These are phyloP conservation scores for Ceratobasidium sp. DNA, from an alignment of 1,284 basidiomycete species.

Conservation along the genomic window DNA sequence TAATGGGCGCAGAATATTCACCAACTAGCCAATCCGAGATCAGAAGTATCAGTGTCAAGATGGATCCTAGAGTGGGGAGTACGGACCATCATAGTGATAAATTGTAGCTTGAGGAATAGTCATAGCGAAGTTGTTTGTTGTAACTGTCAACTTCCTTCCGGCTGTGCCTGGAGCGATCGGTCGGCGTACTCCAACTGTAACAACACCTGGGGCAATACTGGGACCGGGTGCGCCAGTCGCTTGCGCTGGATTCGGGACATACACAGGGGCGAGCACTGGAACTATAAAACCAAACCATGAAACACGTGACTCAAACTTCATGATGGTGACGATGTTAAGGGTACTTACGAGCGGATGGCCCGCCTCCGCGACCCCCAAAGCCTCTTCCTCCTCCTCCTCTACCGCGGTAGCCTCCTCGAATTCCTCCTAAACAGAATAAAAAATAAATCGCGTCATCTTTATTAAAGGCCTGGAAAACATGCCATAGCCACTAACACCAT, in stretches of 20 bases:
- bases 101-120: slow-evolving; percentile 41
- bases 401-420: too few relatives aligned
- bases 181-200: slow-evolving; percentile 17
- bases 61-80: slow-evolving; percentile 45
- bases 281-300: slow-evolving; percentile 61
- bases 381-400: too few relatives aligned
- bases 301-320: too few relatives aligned
- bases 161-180: slow-evolving; percentile 57
- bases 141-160: slow-evolving; percentile 64
- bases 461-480: too few relatives aligned
- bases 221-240: not conserved
- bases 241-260: not conserved
- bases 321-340: too few relatives aligned
- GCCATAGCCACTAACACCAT: not conserved
- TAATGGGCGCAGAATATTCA: slow-evolving; percentile 69
- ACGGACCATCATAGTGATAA: slow-evolving; percentile 45
- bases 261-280: not conserved
- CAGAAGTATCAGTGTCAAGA: not conserved
- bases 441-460: too few relatives aligned
- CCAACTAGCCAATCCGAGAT: slow-evolving; percentile 62
- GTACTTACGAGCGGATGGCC: not conserved
- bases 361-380: not conserved
- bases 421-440: too few relatives aligned
- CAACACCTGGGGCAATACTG: slow-evolving; percentile 24
- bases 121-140: slow-evolving; percentile 46